Conservation (phyloP, 805 yeast genomes). For the Ogataea nitratoaversa region DNA sequence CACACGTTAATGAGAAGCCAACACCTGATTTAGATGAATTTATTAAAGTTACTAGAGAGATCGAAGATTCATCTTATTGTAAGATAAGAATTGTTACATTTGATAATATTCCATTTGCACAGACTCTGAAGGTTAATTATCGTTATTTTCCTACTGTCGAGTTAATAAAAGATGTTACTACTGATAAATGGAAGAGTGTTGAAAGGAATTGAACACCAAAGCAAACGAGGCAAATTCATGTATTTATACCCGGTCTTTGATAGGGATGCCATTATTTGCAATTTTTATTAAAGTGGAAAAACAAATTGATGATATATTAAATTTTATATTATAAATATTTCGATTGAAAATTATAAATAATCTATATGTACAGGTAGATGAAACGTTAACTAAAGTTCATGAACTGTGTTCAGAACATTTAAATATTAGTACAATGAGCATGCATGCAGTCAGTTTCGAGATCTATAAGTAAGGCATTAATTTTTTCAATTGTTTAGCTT, state of each 20-base stretch:
- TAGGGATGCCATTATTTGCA: no score
- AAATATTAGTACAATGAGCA: no score
- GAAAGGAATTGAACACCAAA: no score
- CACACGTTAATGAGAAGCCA: constrained; percentile 77
- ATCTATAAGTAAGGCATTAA: constrained; percentile 44
- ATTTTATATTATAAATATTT: no score
- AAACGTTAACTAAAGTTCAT: no score
- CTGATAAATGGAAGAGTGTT: constrained; percentile 53
- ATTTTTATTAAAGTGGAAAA: no score
- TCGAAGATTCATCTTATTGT: constrained; percentile 78
- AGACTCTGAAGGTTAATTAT: constrained; percentile 78
- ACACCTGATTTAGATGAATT: constrained; percentile 71
- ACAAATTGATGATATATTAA: no score
- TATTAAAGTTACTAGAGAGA: constrained; percentile 56
- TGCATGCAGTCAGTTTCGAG: no score
- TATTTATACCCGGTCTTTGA: no score
- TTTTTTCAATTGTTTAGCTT: constrained; percentile 55
- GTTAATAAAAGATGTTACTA: constrained; percentile 42
- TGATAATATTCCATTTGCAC: constrained; percentile 84
- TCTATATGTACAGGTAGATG: no score
- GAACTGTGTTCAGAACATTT: no score
- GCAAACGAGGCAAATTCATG: constrained; percentile 37
- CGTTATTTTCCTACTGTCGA: constrained; percentile 82
- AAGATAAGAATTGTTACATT: constrained; percentile 77
- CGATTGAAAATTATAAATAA: no score